Percentiles rank a stretch among this genome's conserved stretches.
Conservation (phyloP, 192 early-diverging fungal genomes). For the Entrophospora sp. region DNA sequence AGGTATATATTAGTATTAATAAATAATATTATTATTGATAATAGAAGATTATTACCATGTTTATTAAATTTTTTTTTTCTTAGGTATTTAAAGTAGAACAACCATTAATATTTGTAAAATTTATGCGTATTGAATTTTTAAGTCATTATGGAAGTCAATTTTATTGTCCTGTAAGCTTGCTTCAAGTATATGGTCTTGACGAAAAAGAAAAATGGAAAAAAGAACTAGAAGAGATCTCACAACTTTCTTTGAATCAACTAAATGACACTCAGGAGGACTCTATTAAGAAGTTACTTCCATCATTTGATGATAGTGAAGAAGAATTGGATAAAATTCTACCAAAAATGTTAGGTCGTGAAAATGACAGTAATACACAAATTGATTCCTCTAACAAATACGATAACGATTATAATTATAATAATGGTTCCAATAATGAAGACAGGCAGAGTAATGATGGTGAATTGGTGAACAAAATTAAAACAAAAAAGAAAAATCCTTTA, state of each 20-base stretch:
- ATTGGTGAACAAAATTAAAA: too few species aligned
- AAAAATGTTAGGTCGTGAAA: too few species aligned
- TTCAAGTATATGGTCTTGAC: slow-evolving; percentile 85
- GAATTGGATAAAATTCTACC: too few species aligned
- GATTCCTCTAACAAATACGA: too few species aligned
- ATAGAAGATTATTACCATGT: not conserved
- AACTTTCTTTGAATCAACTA: slow-evolving; percentile 22
- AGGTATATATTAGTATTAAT: slow-evolving; percentile 37
- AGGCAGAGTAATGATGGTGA: too few species aligned
- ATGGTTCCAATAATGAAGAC: too few species aligned
- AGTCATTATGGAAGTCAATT: slow-evolving; percentile 85
- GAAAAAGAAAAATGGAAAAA: slow-evolving; percentile 82
- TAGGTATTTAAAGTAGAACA: slow-evolving; percentile 76
- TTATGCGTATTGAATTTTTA: slow-evolving; percentile 80
- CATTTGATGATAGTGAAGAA: too few species aligned
- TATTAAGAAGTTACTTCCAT: slow-evolving; percentile 11
- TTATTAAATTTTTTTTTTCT: not conserved
- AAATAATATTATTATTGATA: not conserved
- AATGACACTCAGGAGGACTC: slow-evolving; percentile 24
- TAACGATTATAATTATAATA: too few species aligned
- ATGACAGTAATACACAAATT: too few species aligned
- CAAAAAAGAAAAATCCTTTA: too few species aligned
- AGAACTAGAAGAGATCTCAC: slow-evolving; percentile 32
- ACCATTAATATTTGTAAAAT: slow-evolving; percentile 73
- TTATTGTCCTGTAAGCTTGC: slow-evolving; percentile 85